Evolutionary conservation across 2,329 filamentous ascomycete genomes (phyloP).

Genomic region (Cladosporium sp.): DNA sequence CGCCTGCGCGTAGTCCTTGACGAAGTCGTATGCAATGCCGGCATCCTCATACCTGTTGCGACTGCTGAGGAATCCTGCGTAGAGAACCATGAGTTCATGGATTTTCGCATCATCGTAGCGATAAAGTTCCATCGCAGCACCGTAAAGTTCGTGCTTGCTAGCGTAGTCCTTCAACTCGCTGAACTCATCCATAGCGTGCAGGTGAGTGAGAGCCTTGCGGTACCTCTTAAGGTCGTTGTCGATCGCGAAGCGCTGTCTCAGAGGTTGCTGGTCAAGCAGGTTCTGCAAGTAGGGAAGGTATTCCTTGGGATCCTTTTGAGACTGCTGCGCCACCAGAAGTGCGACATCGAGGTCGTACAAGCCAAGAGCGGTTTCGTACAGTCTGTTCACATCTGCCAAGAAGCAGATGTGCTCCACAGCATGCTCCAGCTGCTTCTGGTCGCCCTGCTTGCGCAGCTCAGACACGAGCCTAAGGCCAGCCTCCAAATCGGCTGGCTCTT

Average conservation of each 20-base stretch:
- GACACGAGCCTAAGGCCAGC: slow-evolving; percentile 80
- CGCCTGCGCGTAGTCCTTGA: slow-evolving; percentile 71
- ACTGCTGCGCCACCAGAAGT: slow-evolving; percentile 88
- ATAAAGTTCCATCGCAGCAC: slow-evolving; percentile 74
- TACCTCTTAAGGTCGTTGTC: slow-evolving; percentile 82
- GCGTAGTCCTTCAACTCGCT: slow-evolving; percentile 77
- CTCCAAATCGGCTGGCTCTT: slow-evolving; percentile 83
- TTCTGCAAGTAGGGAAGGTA: slow-evolving; percentile 93
- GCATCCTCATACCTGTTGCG: slow-evolving; percentile 81
- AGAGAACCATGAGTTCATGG: slow-evolving; percentile 69
- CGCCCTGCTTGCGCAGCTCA: slow-evolving; percentile 60
- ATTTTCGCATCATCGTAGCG: slow-evolving; percentile 74
- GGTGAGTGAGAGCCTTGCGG: slow-evolving; percentile 73
- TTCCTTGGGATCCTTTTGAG: slow-evolving; percentile 91
- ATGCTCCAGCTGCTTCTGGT: slow-evolving; percentile 75
- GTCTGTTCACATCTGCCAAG: slow-evolving; percentile 84
- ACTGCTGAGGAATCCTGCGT: slow-evolving; percentile 74
- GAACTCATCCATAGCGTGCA: slow-evolving; percentile 72
- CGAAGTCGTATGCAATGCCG: slow-evolving; percentile 83
- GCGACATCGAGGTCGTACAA: slow-evolving; percentile 90
- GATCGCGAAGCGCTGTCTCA: slow-evolving; percentile 77
- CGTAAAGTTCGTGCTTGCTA: slow-evolving; percentile 76
- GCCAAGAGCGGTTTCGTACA: slow-evolving; percentile 88
- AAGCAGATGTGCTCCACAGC: slow-evolving; percentile 98
- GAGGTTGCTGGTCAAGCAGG: slow-evolving; percentile 70